Base-by-base conservation (phyloP, 1,284 basidiomycete species). In the Cutaneotrichosporon cavernicola region DNA sequence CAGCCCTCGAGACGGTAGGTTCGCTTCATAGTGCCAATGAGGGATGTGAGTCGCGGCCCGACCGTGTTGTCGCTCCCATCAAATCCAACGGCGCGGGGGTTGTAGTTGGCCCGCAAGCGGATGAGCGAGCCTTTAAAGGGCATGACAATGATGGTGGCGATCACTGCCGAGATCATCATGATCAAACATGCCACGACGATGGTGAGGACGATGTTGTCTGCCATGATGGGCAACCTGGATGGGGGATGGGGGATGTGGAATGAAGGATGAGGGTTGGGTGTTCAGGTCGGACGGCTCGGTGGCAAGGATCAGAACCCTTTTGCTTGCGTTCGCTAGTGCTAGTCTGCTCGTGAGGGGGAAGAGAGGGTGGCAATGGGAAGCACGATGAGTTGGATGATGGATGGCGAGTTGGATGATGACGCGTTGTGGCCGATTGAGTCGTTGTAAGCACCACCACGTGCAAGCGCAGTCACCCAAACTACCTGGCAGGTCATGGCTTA, bases 1-100 rank as follows among this genome's bases (percentile, higher is more conserved):
- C 85, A 88, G 26, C 92, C 90, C 87, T 95, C 92, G 16, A 94
- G 84, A 62, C 84, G 84, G 74, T 89, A 88, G 1, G 91, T 90
- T 53, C 92, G 85, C 65, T 73, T 76, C 69, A 92, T 76, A 86
- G 93, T 94, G 16, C 81, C 76, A 38, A 76, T 59, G 8, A 81
- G 63, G 6, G 75, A 76, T 13, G 71, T 74, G 18, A 82, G 71
- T 6, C 76, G 79, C 1, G 81, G 81, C n/a, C 81, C 81, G 31
- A 82, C 80, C 76, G 72, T 61, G 51, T 74, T 75, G 57, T 78
- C 73, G 1, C 66, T 58, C 5, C 74, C 76, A 77, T 93, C 91
- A 38, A 95, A 83, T 49, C 90, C 90, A 18, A 94, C 86, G 40
- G 89, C 90, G 64, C 76, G 73, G 8, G 81, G 82, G 56, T 81